Conservation (phyloP, 2,329 filamentous ascomycete genomes). For the Piedraia hortae region DNA sequence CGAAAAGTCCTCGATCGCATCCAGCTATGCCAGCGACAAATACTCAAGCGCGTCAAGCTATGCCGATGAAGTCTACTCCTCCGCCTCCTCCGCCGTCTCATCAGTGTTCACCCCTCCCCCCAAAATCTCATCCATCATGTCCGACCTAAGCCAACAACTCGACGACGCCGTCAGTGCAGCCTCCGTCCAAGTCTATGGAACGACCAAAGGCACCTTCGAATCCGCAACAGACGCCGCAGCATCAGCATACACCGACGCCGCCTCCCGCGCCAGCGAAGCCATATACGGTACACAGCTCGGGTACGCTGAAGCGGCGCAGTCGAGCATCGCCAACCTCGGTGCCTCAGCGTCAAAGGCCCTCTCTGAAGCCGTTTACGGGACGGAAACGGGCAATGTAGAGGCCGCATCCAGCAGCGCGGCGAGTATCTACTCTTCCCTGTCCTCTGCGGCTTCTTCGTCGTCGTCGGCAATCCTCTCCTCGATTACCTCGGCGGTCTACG, state of each 20-base stretch:
- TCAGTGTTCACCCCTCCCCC: constrained; percentile 29
- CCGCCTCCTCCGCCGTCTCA: constrained; percentile 19
- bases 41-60: constrained; percentile 23
- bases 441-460: constrained; percentile 19
- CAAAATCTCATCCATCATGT: constrained; percentile 28
- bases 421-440: constrained; percentile 19
- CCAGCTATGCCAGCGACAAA: constrained; percentile 25
- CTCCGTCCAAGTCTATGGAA: constrained; percentile 29
- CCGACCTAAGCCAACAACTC: constrained; percentile 27
- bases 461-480: constrained; percentile 18
- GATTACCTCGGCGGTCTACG: constrained; percentile 21
- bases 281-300: constrained; percentile 27
- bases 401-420: constrained; percentile 18
- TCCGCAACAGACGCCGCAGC: constrained; percentile 26
- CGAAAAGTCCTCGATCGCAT: too few species aligned
- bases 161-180: constrained; percentile 31
- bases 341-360: constrained; percentile 27
- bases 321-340: constrained; percentile 25
- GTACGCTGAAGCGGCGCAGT: constrained; percentile 26
- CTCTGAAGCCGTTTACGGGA: constrained; percentile 29
- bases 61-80: constrained; percentile 20
- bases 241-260: constrained; percentile 20
- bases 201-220: constrained; percentile 25
- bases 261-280: constrained; percentile 23
- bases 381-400: constrained; percentile 21